These are phyloP conservation scores for Cicer cuneatum DNA, from an alignment of 306 rosid genomes.

Conservation along the genomic window DNA sequence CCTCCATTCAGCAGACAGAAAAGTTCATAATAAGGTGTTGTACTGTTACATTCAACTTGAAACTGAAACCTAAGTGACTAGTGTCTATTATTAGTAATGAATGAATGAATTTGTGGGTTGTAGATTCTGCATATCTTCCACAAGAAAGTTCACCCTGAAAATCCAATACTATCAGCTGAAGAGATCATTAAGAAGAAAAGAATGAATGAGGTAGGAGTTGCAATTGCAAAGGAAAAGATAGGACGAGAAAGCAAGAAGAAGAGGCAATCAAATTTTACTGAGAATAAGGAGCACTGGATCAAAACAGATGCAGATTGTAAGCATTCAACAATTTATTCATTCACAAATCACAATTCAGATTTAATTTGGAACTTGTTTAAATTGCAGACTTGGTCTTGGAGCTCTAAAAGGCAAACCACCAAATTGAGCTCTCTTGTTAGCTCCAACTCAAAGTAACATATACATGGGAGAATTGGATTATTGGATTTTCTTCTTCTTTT, in stretches of 20 bases:
- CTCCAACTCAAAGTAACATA: too few species aligned
- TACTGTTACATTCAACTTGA: too few species aligned
- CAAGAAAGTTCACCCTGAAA: constrained; percentile 90
- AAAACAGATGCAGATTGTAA: constrained; percentile 94
- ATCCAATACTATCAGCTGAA: constrained; percentile 40
- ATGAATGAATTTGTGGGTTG: constrained; percentile 52
- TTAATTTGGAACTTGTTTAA: not conserved
- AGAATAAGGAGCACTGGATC: constrained; percentile 85
- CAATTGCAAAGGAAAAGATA: constrained; percentile 53
- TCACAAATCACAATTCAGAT: too few species aligned
- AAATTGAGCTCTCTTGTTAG: not conserved
- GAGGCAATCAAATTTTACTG: constrained; percentile 58
- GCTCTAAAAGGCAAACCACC: constrained; percentile 57
- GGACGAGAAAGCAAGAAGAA: not conserved
- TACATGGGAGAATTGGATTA: too few species aligned
- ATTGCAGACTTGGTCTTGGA: constrained; percentile 81
- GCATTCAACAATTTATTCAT: too few species aligned
- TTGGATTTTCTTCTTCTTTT: not conserved
- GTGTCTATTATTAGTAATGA: too few species aligned
- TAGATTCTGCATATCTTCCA: constrained; percentile 89
- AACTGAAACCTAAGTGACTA: too few species aligned
- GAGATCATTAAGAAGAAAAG: constrained; percentile 67
- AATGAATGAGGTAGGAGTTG: constrained; percentile 50
- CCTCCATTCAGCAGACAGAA: constrained; percentile 70
- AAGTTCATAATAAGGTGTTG: constrained; percentile 56